Evolutionary conservation across 108 stramenopile genomes (phyloP), one percentile per base, ranked within the genome.

Genomic region (Nitzschia sp.): DNA sequence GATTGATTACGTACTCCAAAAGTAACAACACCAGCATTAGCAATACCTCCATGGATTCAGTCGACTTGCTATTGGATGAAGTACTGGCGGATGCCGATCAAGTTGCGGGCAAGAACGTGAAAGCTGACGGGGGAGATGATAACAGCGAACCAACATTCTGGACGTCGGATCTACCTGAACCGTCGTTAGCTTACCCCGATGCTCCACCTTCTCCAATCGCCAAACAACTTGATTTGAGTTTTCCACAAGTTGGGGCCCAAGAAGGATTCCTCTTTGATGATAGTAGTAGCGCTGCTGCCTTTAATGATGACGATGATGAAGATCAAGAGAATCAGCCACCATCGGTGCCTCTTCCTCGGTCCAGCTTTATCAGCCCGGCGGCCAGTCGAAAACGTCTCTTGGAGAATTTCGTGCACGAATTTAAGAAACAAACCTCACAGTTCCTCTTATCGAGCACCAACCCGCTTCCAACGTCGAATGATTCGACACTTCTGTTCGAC

Each of bases 181-280:
- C 49, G 49, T 4, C 49, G 13, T 42, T 42, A 13, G 19, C 49
- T 19, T n/a, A 19, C 8, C 49, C 49, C 21, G 21, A 21, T 51
- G n/a, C 49, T 17, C 38, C 15, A 8, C 38, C 38, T 8, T 51
- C 49, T 42, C 13, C 38, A 9, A 9, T 6, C 13, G 13, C 49
- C 49, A 8, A 51, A 19, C 19, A 9, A 42, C 46, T 62, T 36
- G 33, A 62, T 24, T 4, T 62, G 5, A 45, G 42, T 6, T 62
- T 62, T 46, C 61, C 61, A n/a, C 1, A 34, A 45, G 38, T 25
- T 21, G 42, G 32, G 1, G n/a, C n/a, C n/a, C 42, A 42, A 26
- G 61, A 62, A 23, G 61, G 61, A 42, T 62, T 62, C 27, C 26
- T 62, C 24, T 62, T 62, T 62, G 61, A 62, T 1, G 61, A 62